Evolutionary conservation across 768 basidiomycete species (phyloP).

Genomic region (Russula lepida): DNA sequence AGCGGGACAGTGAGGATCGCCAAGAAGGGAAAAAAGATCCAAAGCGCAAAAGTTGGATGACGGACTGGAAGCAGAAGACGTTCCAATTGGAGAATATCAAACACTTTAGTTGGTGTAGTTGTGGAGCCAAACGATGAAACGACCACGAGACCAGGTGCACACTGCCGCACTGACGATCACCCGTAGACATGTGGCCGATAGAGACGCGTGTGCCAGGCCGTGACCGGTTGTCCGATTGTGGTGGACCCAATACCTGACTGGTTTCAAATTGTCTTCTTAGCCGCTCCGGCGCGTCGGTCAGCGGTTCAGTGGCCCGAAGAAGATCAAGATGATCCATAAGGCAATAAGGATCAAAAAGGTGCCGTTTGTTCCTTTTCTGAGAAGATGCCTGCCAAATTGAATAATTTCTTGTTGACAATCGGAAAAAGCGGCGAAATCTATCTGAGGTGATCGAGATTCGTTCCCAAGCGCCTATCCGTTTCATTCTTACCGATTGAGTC

Average conservation of each 20-base stretch:
- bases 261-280: slow-evolving; percentile 1
- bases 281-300: not conserved
- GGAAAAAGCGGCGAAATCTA: slow-evolving; percentile 10
- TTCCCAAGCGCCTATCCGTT: slow-evolving; percentile 10
- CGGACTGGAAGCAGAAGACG: not conserved
- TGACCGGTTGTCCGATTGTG: not conserved
- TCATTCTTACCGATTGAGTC: slow-evolving; percentile 17
- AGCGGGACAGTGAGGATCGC: slow-evolving; percentile 5
- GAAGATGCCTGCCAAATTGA: not conserved
- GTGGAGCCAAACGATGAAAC: slow-evolving; percentile 1
- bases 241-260: not conserved
- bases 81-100: slow-evolving; percentile 1
- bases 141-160: not conserved
- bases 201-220: not conserved
- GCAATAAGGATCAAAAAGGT: slow-evolving; percentile 1
- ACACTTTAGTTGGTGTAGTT: not conserved
- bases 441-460: slow-evolving; percentile 14
- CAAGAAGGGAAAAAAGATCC: not conserved
- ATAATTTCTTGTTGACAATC: slow-evolving; percentile 3
- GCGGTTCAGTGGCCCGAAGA: not conserved
- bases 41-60: not conserved
- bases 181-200: not conserved
- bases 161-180: not conserved
- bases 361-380: slow-evolving; percentile 6
- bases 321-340: slow-evolving; percentile 1